phyloP scores from a whole-genome alignment of 768 basidiomycete species.

The Xanthoconium stramineum region DNA sequence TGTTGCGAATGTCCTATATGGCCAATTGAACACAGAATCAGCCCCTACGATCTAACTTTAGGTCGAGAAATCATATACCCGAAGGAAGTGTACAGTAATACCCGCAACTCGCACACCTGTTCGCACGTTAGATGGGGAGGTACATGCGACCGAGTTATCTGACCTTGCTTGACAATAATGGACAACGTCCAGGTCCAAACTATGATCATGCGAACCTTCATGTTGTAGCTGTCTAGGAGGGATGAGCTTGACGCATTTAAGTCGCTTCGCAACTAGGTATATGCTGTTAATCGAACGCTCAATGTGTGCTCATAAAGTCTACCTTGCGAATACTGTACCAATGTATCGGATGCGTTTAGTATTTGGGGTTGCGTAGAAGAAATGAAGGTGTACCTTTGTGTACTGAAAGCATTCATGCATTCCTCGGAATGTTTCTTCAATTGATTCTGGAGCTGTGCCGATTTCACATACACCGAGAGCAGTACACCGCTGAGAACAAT shows the following conservation, averaged over 20 bases:
- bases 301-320: neutral
- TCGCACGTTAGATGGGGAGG: neutral
- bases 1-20: slow-evolving; percentile 49
- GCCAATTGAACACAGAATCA: neutral
- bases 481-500: slow-evolving; percentile 28
- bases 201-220: slow-evolving; percentile 48
- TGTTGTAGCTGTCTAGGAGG: slow-evolving; percentile 41
- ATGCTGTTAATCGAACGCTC: neutral
- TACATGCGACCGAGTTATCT: no score
- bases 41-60: neutral
- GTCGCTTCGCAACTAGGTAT: slow-evolving; percentile 37
- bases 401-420: no score
- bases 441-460: slow-evolving; percentile 51
- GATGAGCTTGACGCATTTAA: slow-evolving; percentile 34
- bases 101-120: slow-evolving; percentile 38
- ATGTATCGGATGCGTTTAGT: neutral
- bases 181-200: slow-evolving; percentile 37
- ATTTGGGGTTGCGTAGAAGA: neutral
- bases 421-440: slow-evolving; percentile 15
- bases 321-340: slow-evolving; percentile 53
- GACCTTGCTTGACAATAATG: slow-evolving; percentile 41
- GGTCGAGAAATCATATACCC: slow-evolving; percentile 32
- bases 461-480: slow-evolving; percentile 55
- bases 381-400: no score
- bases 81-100: slow-evolving; percentile 38